phyloP scores from a whole-genome alignment of 2,329 filamentous ascomycete species.

The Colletotrichum zoysiae region DNA sequence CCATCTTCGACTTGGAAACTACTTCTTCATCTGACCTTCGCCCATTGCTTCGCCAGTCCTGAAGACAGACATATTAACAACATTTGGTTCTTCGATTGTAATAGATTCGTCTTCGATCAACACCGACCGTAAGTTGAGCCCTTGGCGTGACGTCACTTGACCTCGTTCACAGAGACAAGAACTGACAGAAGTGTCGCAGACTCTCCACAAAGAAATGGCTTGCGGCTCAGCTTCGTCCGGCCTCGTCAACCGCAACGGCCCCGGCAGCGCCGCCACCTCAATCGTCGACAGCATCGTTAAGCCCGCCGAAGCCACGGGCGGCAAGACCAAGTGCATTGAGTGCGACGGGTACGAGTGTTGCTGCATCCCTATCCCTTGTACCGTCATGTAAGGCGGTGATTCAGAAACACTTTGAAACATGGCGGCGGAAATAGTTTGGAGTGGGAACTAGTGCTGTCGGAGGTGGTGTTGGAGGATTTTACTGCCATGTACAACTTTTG shows the following conservation, averaged over 20 bases:
- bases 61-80: neutral
- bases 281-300: slow-evolving; percentile 65
- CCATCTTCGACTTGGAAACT: neutral
- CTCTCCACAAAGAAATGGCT: slow-evolving; percentile 45
- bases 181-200: neutral
- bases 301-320: slow-evolving; percentile 56
- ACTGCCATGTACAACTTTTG: slow-evolving; percentile 1
- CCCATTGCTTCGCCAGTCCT: neutral
- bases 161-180: neutral
- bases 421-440: neutral
- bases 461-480: neutral
- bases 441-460: neutral
- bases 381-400: slow-evolving; percentile 57
- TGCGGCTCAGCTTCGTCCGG: slow-evolving; percentile 49
- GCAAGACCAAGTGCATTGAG: slow-evolving; percentile 62
- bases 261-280: slow-evolving; percentile 62
- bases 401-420: neutral
- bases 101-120: neutral
- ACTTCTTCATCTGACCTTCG: slow-evolving; percentile 4
- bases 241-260: slow-evolving; percentile 59
- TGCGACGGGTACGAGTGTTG: slow-evolving; percentile 66
- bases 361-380: slow-evolving; percentile 66
- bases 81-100: neutral
- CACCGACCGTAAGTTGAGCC: neutral
- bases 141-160: slow-evolving; percentile 27